phyloP scores from a whole-genome alignment of 2,329 filamentous ascomycete species.

The Aureobasidium leucospermi region DNA sequence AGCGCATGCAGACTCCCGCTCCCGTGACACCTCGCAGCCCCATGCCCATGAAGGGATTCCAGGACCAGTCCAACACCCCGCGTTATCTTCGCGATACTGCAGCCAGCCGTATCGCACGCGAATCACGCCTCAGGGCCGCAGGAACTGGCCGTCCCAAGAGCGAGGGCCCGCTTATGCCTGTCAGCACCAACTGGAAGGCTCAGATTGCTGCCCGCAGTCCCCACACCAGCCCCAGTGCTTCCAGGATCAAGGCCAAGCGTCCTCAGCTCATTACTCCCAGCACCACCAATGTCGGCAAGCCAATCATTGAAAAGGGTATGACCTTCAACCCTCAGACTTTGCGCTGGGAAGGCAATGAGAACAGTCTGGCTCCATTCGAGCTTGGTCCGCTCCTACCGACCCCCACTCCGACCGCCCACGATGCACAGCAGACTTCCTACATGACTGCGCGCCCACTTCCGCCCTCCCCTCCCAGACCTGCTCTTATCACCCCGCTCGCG shows the following conservation, averaged over 20 bases:
- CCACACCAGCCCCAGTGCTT: constrained; percentile 42
- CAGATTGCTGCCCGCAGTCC: constrained; percentile 45
- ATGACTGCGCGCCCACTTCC: constrained; percentile 20
- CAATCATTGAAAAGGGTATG: constrained; percentile 74
- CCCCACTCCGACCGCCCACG: constrained; percentile 29
- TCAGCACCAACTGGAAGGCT: constrained; percentile 51
- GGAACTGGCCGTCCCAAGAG: constrained; percentile 13
- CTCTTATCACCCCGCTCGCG: constrained; percentile 79
- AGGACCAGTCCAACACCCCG: constrained; percentile 44
- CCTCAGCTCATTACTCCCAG: constrained; percentile 33
- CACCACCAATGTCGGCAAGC: constrained; percentile 14
- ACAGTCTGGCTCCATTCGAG: constrained; percentile 72
- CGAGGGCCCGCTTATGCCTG: constrained; percentile 11
- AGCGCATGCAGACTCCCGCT: constrained; percentile 39
- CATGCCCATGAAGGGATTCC: constrained; percentile 37
- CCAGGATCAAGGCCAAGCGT: constrained; percentile 40
- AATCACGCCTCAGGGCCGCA: constrained; percentile 45
- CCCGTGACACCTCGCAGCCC: constrained; percentile 49
- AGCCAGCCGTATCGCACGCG: constrained; percentile 57
- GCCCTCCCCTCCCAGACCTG: constrained; percentile 50
- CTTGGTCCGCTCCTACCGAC: constrained; percentile 28
- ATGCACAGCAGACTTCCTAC: constrained; percentile 28
- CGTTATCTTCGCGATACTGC: constrained; percentile 61
- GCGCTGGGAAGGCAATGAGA: constrained; percentile 95
- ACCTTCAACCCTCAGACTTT: constrained; percentile 82